Evolutionary conservation across 176 grass and related monocot genomes (phyloP).

Genomic region (Triticum monococcum): DNA sequence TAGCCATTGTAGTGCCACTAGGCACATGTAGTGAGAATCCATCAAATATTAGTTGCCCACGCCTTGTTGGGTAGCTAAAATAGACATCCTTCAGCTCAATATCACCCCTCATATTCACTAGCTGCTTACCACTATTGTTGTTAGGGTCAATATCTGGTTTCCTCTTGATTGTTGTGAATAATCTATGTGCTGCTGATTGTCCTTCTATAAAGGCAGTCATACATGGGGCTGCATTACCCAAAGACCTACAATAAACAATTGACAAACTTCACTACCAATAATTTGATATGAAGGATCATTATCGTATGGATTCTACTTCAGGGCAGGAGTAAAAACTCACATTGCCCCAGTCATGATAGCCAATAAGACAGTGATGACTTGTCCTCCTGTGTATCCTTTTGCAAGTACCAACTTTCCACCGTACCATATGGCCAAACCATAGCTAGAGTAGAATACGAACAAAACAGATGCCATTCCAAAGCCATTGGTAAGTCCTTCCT

Average conservation of each 20-base stretch:
- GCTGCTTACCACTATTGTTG: conserved; percentile 29
- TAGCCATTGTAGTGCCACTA: conserved; percentile 70
- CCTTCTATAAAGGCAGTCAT: conserved; percentile 65
- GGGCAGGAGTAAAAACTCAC: conserved; percentile 33
- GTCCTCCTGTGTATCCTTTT: conserved; percentile 59
- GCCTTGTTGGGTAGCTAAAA: conserved; percentile 82
- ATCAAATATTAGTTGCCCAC: conserved; percentile 66
- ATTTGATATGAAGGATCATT: neutral
- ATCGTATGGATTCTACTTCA: neutral
- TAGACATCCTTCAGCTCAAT: conserved; percentile 72
- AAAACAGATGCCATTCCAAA: conserved; percentile 55
- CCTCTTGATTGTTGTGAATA: conserved; percentile 68
- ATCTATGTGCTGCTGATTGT: conserved; percentile 62
- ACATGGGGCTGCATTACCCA: conserved; percentile 77
- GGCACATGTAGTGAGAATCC: conserved; percentile 69
- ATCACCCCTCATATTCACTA: conserved; percentile 66
- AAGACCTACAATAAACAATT: conserved; percentile 41
- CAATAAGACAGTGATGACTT: conserved; percentile 56
- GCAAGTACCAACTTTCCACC: conserved; percentile 48
- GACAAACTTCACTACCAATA: neutral
- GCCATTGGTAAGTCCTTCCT: conserved; percentile 56
- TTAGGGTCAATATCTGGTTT: conserved; percentile 73
- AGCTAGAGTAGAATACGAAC: conserved; percentile 51
- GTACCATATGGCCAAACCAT: conserved; percentile 57
- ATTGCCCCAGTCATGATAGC: conserved; percentile 59